A percentile compares a stretch with the other conserved stretches of the same genome.
Evolutionary conservation across 768 basidiomycete genomes (phyloP).

Genomic region (Russula emetica): DNA sequence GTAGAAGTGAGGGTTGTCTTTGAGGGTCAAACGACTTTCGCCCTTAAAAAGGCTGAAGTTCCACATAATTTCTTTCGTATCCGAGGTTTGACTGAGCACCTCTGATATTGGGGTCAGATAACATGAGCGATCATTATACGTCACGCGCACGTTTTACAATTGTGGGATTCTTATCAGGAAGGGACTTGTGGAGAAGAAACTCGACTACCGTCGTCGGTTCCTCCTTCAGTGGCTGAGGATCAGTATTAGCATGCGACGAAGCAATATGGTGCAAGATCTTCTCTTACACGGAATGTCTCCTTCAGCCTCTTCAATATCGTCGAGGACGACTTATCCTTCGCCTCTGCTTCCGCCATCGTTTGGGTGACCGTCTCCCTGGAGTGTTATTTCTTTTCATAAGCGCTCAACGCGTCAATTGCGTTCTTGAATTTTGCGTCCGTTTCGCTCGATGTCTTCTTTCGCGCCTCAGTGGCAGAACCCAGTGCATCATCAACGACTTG

Average conservation of each 20-base stretch:
- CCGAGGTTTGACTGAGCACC: constrained; percentile 1
- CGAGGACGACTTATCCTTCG: not conserved
- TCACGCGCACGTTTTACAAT: constrained; percentile 2
- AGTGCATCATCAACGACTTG: constrained; percentile 3
- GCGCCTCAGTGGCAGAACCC: not conserved
- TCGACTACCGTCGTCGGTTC: not conserved
- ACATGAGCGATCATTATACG: not conserved
- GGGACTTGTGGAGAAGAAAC: constrained; percentile 2
- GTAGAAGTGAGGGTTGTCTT: constrained; percentile 23
- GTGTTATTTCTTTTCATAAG: not conserved
- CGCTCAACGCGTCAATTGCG: not conserved
- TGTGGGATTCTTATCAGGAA: not conserved
- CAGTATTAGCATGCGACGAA: not conserved
- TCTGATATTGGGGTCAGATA: constrained; percentile 6
- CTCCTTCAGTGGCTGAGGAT: not conserved
- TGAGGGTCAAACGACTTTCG: constrained; percentile 9
- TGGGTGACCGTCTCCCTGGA: not conserved
- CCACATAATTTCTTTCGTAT: constrained; percentile 14
- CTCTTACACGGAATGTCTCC: not conserved
- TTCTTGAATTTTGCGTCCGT: not conserved
- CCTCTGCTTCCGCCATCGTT: not conserved
- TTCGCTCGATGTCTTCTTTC: not conserved
- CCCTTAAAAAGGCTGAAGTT: constrained; percentile 14
- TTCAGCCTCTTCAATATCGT: not conserved
- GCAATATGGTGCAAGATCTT: no score